A percentile compares a stretch with the other conserved stretches of the same genome.
These are phyloP conservation scores for Garcia nutans DNA, from an alignment of 345 rosid species.

Conservation along the genomic window DNA sequence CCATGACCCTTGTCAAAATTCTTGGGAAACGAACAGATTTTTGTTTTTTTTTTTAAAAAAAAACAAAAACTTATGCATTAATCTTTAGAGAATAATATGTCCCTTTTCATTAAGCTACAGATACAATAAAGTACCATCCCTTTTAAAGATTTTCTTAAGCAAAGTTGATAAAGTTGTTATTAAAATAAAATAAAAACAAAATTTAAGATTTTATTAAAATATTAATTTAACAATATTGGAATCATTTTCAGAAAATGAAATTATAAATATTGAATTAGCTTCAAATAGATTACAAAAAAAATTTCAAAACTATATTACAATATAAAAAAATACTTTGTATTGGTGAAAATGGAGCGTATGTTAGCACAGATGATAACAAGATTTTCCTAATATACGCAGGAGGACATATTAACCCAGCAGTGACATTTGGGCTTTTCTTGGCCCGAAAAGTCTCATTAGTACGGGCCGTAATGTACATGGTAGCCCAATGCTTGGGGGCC, in stretches of 20 bases:
- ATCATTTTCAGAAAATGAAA: no score
- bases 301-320: no score
- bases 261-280: no score
- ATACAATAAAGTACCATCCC: not conserved
- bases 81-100: not conserved
- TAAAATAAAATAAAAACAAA: not conserved
- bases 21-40: not conserved
- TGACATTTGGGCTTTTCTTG: slow-evolving; percentile 71
- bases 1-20: not conserved
- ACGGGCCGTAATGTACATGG: slow-evolving; percentile 63
- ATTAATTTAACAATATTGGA: no score
- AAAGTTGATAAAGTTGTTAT: not conserved
- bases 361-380: not conserved
- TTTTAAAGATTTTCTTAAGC: not conserved
- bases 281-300: no score
- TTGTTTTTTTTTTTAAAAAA: no score
- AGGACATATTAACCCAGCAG: slow-evolving; percentile 88
- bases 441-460: slow-evolving; percentile 75
- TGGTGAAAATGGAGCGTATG: not conserved
- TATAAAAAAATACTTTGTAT: no score
- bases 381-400: slow-evolving; percentile 33
- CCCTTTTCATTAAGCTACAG: not conserved
- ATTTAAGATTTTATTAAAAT: no score
- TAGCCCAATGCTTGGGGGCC: slow-evolving; percentile 79
- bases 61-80: no score